phyloP scores from a whole-genome alignment of 345 rosid genomes.

The Balakata baccata region DNA sequence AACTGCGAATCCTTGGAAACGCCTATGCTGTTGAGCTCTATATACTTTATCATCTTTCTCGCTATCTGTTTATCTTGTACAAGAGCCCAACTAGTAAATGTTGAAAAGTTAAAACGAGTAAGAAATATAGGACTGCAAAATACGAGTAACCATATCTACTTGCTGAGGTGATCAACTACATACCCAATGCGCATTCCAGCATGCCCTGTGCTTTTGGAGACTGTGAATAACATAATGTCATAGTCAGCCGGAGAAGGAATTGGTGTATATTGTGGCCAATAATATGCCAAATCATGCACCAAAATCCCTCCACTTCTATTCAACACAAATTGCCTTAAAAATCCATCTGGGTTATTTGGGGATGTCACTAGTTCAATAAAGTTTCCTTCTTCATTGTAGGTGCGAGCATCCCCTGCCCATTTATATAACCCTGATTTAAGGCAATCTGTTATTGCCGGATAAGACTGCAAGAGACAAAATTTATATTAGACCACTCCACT shows the following conservation, averaged over 20 bases:
- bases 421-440: constrained; percentile 64
- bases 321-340: constrained; percentile 58
- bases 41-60: constrained; percentile 65
- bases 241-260: constrained; percentile 65
- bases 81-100: constrained; percentile 69
- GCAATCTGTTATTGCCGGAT: constrained; percentile 70
- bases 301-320: constrained; percentile 61
- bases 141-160: neutral
- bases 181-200: constrained; percentile 97
- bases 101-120: neutral
- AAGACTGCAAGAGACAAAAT: constrained; percentile 51
- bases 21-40: constrained; percentile 81
- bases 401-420: constrained; percentile 89
- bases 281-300: constrained; percentile 88
- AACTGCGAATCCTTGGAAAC: constrained; percentile 90
- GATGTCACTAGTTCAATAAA: constrained; percentile 91
- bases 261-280: constrained; percentile 94
- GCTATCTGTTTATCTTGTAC: constrained; percentile 70
- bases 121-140: neutral
- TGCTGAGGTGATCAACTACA: neutral
- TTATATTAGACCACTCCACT: constrained; percentile 11
- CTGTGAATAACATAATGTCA: constrained; percentile 75
- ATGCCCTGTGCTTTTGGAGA: constrained; percentile 83
- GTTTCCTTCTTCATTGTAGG: constrained; percentile 50
- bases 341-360: constrained; percentile 93